Evolutionary conservation across 2,329 filamentous ascomycete genomes (phyloP), one percentile per base, ranked within the genome.

Genomic region (Endocalyx cinctus): DNA sequence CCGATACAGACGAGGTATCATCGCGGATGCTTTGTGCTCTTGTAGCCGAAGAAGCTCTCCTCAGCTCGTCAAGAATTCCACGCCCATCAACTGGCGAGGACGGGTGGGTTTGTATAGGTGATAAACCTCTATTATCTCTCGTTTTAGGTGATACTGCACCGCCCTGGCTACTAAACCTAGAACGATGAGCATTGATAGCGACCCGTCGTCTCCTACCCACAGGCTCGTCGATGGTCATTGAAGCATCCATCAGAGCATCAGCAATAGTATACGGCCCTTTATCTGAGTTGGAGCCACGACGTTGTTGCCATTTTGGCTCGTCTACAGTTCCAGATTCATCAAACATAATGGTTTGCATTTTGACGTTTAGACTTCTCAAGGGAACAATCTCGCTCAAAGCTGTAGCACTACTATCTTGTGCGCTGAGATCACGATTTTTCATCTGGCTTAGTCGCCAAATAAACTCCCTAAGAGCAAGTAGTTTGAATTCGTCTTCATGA

Each of bases 231-330:
- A 92, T 87, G 1, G 84, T 88, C 64, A 87, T 89, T 1, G 88
- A 94, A 6, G 92, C 92, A 59, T 97, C 92, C 18, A 94, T 69
- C 12, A 97, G 68, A 5, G 92, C 92, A 60, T 97, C 90, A 4
- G 86, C 79, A 45, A 97, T 92, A 0, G 88, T 94, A 46, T 87
- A 84, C 5, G 78, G 74, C 8, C 61, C 66, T 38, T 55, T 67
- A 37, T 38, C 57, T 41, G 25, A 35, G 34, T 55, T 54, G 10
- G 60, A 42, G 12, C 63, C 59, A 26, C 52, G 46, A 40, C 63
- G 49, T 17, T 51, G 38, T 39, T 54, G 41, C 45, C 53, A 52
- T 10, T 50, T 35, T 2, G 59, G 53, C 28, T 63, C 61, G 15
- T 67, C 69, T 8, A 78, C 62, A 7, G 77, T 66, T 25, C 71